phyloP scores from a whole-genome alignment of 257 asterid species.

The Solanum chilense region DNA sequence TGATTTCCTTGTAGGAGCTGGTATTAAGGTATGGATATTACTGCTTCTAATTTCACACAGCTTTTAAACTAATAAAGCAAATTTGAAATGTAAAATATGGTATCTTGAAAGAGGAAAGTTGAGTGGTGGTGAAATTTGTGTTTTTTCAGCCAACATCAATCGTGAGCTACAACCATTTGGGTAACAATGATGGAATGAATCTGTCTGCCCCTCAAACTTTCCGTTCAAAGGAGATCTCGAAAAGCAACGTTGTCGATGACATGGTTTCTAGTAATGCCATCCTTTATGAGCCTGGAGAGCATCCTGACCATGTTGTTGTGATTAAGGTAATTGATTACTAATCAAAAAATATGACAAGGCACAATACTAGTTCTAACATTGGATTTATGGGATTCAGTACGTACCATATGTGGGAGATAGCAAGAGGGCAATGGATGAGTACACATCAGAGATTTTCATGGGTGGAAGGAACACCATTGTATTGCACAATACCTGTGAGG shows the following conservation, averaged over 20 bases:
- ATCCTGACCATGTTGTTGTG: slow-evolving; percentile 95
- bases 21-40: slow-evolving; percentile 58
- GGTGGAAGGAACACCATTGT: slow-evolving; percentile 93
- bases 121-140: neutral
- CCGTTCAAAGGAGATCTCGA: slow-evolving; percentile 95
- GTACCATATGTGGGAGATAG: slow-evolving; percentile 98
- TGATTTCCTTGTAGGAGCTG: slow-evolving; percentile 98
- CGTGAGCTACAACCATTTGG: slow-evolving; percentile 96
- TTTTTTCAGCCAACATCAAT: slow-evolving; percentile 77
- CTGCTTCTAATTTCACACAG: neutral
- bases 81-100: neutral
- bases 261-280: slow-evolving; percentile 98
- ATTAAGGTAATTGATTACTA: slow-evolving; percentile 49
- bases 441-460: slow-evolving; percentile 98
- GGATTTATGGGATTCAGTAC: slow-evolving; percentile 27
- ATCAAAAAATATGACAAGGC: neutral
- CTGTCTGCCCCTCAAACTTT: slow-evolving; percentile 94
- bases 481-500: slow-evolving; percentile 93
- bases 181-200: slow-evolving; percentile 98
- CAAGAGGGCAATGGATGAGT: slow-evolving; percentile 99
- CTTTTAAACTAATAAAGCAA: neutral
- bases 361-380: neutral
- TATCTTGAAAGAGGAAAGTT: neutral
- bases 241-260: slow-evolving; percentile 96
- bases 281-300: slow-evolving; percentile 90